Evolutionary conservation across 352 stramenopile species (phyloP).

Genomic region (Phytophthora fragariaefolia): DNA sequence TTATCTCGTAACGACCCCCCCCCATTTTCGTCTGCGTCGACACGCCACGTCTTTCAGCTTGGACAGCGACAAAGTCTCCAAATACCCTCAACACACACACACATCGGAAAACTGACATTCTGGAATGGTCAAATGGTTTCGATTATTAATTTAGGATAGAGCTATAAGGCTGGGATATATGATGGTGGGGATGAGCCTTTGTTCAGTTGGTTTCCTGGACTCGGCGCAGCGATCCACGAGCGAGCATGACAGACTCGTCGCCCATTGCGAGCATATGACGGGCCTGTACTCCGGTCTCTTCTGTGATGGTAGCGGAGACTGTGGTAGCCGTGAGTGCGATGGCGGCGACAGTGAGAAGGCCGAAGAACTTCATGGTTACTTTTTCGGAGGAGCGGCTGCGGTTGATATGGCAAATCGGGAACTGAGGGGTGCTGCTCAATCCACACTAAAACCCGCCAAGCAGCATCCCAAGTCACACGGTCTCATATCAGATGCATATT

Average conservation of each 20-base stretch:
- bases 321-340: not conserved
- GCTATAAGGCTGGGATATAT: no score
- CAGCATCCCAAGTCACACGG: conserved; percentile 7
- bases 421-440: conserved; percentile 10
- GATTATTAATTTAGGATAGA: no score
- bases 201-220: conserved; percentile 10
- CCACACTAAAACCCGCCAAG: not conserved
- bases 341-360: not conserved
- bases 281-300: conserved; percentile 25
- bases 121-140: no score
- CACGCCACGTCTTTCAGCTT: no score
- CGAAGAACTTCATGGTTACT: conserved; percentile 11
- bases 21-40: no score
- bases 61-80: no score
- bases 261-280: conserved; percentile 38
- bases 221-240: conserved; percentile 16
- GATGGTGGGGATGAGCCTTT: no score
- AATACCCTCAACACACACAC: no score
- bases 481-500: conserved; percentile 1
- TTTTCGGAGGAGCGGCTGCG: not conserved
- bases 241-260: conserved; percentile 36
- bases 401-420: not conserved
- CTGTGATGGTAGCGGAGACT: not conserved
- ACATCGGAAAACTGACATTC: no score
- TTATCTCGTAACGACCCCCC: no score